Evolutionary conservation across 306 rosid species (phyloP).

Genomic region (Elaeagnus macrophylla): DNA sequence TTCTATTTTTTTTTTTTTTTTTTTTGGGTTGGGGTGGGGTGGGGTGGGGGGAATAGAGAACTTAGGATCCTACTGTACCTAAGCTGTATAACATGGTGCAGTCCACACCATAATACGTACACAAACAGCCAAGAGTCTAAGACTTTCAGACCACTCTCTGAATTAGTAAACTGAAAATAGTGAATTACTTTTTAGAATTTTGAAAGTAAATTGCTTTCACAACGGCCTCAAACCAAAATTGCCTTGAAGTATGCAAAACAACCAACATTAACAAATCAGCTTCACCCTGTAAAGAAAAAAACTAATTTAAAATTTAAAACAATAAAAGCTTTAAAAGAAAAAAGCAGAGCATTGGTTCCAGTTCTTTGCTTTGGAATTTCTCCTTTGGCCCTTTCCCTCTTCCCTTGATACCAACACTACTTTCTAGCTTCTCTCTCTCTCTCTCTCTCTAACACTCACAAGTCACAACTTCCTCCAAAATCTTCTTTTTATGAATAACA

Average conservation of each 20-base stretch:
- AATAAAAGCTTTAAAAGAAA: slow-evolving; percentile 25
- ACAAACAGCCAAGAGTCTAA: too few relatives aligned
- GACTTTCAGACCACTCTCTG: too few relatives aligned
- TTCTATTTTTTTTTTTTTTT: too few relatives aligned
- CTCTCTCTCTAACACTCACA: neutral
- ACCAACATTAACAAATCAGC: slow-evolving; percentile 38
- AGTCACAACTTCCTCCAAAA: neutral
- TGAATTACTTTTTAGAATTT: neutral
- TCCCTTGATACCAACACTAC: slow-evolving; percentile 10
- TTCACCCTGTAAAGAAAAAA: slow-evolving; percentile 40
- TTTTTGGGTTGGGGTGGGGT: too few relatives aligned
- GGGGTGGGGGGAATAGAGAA: too few relatives aligned
- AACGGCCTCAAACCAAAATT: slow-evolving; percentile 23
- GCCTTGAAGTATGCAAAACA: slow-evolving; percentile 23
- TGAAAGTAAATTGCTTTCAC: slow-evolving; percentile 8
- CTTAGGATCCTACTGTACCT: too few relatives aligned
- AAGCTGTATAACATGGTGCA: too few relatives aligned
- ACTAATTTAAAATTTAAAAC: slow-evolving; percentile 37
- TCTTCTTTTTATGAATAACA: neutral
- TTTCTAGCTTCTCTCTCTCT: neutral
- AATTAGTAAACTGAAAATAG: neutral
- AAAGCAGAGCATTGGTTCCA: slow-evolving; percentile 54
- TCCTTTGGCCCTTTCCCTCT: slow-evolving; percentile 63
- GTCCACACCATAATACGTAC: too few relatives aligned
- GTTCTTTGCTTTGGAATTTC: slow-evolving; percentile 62